Evolutionary conservation across 129 eudicot species (phyloP), one percentile per base, ranked within the genome.

Genomic region (Pittosporum tobira): DNA sequence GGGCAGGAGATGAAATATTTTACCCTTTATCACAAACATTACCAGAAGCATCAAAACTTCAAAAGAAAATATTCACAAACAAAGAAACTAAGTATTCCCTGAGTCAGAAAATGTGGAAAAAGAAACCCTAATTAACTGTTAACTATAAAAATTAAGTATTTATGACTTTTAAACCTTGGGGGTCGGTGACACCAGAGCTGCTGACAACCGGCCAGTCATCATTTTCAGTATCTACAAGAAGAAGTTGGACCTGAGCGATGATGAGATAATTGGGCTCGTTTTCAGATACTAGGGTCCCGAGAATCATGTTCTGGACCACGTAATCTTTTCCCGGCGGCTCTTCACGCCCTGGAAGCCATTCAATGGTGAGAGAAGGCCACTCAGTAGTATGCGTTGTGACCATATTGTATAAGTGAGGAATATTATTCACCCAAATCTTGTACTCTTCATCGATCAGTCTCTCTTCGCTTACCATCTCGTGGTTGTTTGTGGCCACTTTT

Each of bases 321-420:
- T 81, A 88, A 24, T 88, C 96, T 66, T 84, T 84, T 22, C 87
- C 96, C 22, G 96, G 81, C n/a, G 84, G 94, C 84, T 84, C 96
- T 18, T 74, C 79, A 24, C 87, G 73, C 68, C 75, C 91, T 4
- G 96, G 96, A 10, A 88, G 75, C 96, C 94, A 88, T 61, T 88
- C 91, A 15, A 88, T 94, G 44, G 96, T 88, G 62, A 88, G 82
- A 2, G 94, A 84, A 3, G 96, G 96, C 96, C 94, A 88, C 64
- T 88, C 96, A 20, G 84, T 87, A 21, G 91, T 91, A n/a, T 84
- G 94, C 0, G 91, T 84, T 0, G 82, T 81, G 6, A 81, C 83
- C 76, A 88, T 64, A 79, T 88, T 94, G 84, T 88, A 88, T 26
- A 84, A 48, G 27, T 81, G 84, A 0, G 94, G 96, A 15, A 90